Base-by-base conservation (phyloP, 2,329 filamentous ascomycete genomes). In the Diaporthe sp. region DNA sequence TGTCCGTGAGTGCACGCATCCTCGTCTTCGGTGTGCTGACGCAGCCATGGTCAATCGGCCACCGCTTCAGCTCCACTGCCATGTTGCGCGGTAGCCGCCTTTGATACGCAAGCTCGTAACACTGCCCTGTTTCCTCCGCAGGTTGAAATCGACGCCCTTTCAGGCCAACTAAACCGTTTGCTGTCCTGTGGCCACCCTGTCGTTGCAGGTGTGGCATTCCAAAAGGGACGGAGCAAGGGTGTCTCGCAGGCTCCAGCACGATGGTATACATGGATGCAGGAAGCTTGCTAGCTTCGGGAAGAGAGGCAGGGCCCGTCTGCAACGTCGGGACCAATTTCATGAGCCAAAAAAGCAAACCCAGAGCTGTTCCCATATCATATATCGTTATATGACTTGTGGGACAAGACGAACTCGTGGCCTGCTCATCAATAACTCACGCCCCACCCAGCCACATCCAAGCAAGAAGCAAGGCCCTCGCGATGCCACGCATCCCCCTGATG, bases 201-300 rank as follows among this genome's bases (percentile, higher is more conserved):
- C 47, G n/a, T 39, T 71, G 72, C 69, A 58, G 72, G 72, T 71
- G 69, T 75, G 74, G 59, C 72, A 75, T 75, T 75, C 72, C 32
- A 42, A 51, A 51, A 44, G 53, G 56, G 59, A 71, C 42, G 27
- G 37, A 51, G 69, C 74, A 74, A 75, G 74, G 74, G 74, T 75
- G 53, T 51, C 51, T 68, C 35, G 70, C 70, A 71, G 68, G 50
- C 32, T 65, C 47, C 27, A 68, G 69, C 72, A 69, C 59, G 61
- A 71, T 74, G 74, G 61, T 69, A 44, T 53, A 47, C 72, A 75
- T 74, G 74, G 74, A 75, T 75, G 61, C 68, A 65, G 53, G 32
- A 56, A 71, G 65, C 65, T 73, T 73, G 66, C 73, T 58, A 66
- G 73, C 73, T 66, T 70, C 69, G 59, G 58, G 69, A 59, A 44